Percentiles rank a stretch among this genome's conserved stretches.
These are phyloP conservation scores for Pseudogymnoascus sp. DNA, from an alignment of 2,329 filamentous ascomycete species.

Conservation along the genomic window DNA sequence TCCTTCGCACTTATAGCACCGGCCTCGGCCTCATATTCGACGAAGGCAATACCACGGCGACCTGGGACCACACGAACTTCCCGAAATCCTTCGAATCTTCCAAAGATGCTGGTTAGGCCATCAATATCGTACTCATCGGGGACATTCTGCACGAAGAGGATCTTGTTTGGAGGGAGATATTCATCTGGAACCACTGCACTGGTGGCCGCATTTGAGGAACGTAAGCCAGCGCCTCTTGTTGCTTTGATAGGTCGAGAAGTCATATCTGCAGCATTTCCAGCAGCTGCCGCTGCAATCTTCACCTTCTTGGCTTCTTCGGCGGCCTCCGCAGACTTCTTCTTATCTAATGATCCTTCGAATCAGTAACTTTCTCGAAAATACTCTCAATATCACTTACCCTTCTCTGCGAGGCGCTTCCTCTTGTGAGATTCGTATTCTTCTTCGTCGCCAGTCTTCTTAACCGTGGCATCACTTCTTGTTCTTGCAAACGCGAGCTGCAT, in stretches of 20 bases:
- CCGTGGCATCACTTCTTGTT: slow-evolving; percentile 78
- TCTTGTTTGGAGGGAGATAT: slow-evolving; percentile 95
- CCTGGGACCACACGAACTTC: slow-evolving; percentile 87
- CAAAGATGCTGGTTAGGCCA: slow-evolving; percentile 69
- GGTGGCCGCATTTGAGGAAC: slow-evolving; percentile 59
- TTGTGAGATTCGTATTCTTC: slow-evolving; percentile 87
- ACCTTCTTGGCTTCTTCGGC: slow-evolving; percentile 70
- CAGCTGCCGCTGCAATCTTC: slow-evolving; percentile 47
- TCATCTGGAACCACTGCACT: slow-evolving; percentile 85
- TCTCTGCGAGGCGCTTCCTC: slow-evolving; percentile 73
- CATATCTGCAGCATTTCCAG: slow-evolving; percentile 34
- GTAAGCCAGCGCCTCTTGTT: slow-evolving; percentile 63
- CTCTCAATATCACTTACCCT: slow-evolving; percentile 49
- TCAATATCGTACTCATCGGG: slow-evolving; percentile 81
- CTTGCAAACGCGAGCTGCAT: slow-evolving; percentile 79
- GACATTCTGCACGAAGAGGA: slow-evolving; percentile 85
- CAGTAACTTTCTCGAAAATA: neutral
- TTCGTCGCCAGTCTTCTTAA: slow-evolving; percentile 60
- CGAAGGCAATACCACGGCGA: slow-evolving; percentile 82
- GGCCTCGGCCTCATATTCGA: slow-evolving; percentile 86
- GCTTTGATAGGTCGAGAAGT: slow-evolving; percentile 58
- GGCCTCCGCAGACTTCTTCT: slow-evolving; percentile 74
- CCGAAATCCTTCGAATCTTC: slow-evolving; percentile 84
- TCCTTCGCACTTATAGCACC: slow-evolving; percentile 92
- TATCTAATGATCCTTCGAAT: slow-evolving; percentile 35